Percentiles rank a stretch among this genome's conserved stretches.
Evolutionary conservation across 495 filamentous ascomycete species (phyloP).

Genomic region (Viridothelium virens): DNA sequence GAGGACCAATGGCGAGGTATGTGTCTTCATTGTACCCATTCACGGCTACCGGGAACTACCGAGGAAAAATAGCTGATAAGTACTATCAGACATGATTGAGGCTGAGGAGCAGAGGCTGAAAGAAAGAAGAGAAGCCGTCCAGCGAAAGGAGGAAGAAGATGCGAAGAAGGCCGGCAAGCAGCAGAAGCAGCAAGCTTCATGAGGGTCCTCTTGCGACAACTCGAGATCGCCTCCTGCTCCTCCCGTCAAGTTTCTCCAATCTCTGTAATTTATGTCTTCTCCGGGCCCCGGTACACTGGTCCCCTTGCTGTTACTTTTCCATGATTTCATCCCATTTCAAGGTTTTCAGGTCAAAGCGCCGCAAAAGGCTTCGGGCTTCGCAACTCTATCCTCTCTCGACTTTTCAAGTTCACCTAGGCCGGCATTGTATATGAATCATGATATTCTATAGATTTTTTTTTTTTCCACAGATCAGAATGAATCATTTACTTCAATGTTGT

Average conservation of each 20-base stretch:
- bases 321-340: too few species aligned
- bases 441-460: too few species aligned
- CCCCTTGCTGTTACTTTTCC: too few species aligned
- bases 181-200: constrained; percentile 8
- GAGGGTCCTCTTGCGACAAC: background rate
- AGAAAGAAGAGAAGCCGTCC: constrained; percentile 30
- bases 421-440: too few species aligned
- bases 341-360: too few species aligned
- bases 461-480: too few species aligned
- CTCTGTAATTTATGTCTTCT: background rate
- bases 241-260: background rate
- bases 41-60: background rate
- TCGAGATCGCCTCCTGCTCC: background rate
- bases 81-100: constrained; percentile 36
- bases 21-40: constrained; percentile 24
- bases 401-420: too few species aligned
- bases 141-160: constrained; percentile 25
- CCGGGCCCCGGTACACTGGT: too few species aligned
- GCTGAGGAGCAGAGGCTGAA: constrained; percentile 37
- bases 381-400: too few species aligned
- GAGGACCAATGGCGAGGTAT: constrained; percentile 83
- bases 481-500: too few species aligned
- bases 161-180: constrained; percentile 23
- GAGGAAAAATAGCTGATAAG: constrained; percentile 11
- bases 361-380: too few species aligned